A percentile compares a stretch with the other conserved stretches of the same genome.
Conservation (phyloP, 2,329 filamentous ascomycete species). For the Scedosporium aurantiacum region DNA sequence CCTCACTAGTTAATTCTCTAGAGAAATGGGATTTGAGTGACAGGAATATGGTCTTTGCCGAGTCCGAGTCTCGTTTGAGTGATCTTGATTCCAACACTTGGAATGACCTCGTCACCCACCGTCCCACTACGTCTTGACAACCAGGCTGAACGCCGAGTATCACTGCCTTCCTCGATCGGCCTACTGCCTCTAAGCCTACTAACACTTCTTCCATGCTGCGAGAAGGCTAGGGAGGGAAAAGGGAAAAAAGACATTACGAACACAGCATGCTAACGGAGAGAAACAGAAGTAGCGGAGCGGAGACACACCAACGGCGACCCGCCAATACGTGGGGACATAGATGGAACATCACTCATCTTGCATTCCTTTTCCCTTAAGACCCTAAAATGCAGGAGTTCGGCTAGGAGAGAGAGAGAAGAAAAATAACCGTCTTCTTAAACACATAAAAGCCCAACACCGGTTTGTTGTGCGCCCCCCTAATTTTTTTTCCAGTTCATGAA, state of each 20-base stretch:
- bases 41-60: neutral
- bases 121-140: too few relatives aligned
- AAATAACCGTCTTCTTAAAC: neutral
- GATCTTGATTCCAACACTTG: neutral
- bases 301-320: neutral
- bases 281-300: neutral
- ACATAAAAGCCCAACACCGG: conserved; percentile 1
- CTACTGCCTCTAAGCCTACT: too few relatives aligned
- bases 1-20: neutral
- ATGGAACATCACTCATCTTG: conserved; percentile 17
- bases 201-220: too few relatives aligned
- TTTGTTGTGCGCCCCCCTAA: neutral
- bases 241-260: neutral
- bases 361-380: conserved; percentile 34
- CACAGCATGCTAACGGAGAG: neutral
- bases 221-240: neutral
- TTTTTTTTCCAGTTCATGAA: neutral
- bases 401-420: neutral
- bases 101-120: too few relatives aligned
- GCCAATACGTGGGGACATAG: neutral
- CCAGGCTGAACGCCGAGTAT: too few relatives aligned
- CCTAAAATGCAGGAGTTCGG: conserved; percentile 19
- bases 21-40: neutral
- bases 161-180: too few relatives aligned
- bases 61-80: neutral